Base-by-base conservation (phyloP, 306 rosid species). In the Casuarina equisetifolia region DNA sequence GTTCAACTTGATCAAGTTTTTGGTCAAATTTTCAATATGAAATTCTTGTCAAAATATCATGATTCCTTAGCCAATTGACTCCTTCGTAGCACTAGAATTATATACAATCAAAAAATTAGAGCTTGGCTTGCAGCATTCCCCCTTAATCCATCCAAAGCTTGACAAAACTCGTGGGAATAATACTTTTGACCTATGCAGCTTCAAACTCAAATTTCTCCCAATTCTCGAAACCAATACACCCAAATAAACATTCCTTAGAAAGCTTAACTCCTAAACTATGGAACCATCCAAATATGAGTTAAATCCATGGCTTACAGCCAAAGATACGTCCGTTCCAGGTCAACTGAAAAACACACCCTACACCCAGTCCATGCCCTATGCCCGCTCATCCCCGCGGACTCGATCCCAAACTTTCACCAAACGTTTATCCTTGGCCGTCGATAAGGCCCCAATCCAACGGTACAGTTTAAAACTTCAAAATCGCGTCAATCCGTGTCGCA, bases 341-440 rank as follows among this genome's bases (percentile, higher is more conserved):
- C 74, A 11, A 74, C 62, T 80, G 40, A 73, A 73, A 84, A 84
- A 74, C 87, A 84, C 87, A 84, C 59, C 76, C 78, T 4, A 35
- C 3, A 2, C 38, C 15, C 7, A 13, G 15, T 7, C 43, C 49
- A 13, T 36, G 50, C 53, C 20, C 70, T 9, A 54, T 39, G n/a
- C 13, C 6, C 5, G 2, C 15, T 35, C 19, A 53, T 59, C 17
- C 49, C 12, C 19, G 0, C 1, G 1, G 49, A 40, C 20, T 25
- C 73, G 43, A 20, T 74, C 73, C 82, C 82, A 13, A 61, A 20
- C 39, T 75, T 54, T n/a, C 54, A 7, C n/a, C 73, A 0, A 62
- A 25, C 69, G 4, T 42, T 58, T 72, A 64, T 38, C 69, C 4
- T 6, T 74, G 39, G 12, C 86, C 86, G 86, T 82, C 3, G 73